Evolutionary conservation across 2,329 filamentous ascomycete genomes (phyloP).

Genomic region (Colletotrichum graminicola): DNA sequence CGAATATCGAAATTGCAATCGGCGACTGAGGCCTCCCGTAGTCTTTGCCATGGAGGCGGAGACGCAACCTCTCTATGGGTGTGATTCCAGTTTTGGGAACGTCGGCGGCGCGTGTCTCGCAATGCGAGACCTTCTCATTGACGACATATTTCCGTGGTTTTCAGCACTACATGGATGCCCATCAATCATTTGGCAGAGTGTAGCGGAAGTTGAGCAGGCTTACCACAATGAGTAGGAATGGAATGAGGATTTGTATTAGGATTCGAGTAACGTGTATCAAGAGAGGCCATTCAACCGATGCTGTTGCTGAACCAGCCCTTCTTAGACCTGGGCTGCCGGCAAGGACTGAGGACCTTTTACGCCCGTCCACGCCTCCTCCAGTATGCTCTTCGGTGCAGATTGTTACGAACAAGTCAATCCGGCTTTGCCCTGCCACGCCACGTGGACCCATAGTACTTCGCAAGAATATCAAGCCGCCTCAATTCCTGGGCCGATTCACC

Average conservation of each 20-base stretch:
- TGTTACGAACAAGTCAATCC: neutral
- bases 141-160: neutral
- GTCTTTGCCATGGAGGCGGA: neutral
- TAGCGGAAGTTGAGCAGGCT: neutral
- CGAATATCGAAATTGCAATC: slow-evolving; percentile 26
- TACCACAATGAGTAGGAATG: neutral
- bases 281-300: neutral
- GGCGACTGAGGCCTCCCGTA: neutral
- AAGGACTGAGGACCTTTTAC: neutral
- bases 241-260: slow-evolving; percentile 7
- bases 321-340: neutral
- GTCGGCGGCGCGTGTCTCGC: slow-evolving; percentile 5
- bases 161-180: neutral
- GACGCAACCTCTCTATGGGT: neutral
- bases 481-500: neutral
- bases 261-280: neutral
- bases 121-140: neutral
- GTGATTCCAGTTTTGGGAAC: slow-evolving; percentile 12
- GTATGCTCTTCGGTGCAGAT: neutral
- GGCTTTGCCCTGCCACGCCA: neutral
- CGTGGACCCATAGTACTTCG: neutral
- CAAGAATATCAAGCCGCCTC: neutral
- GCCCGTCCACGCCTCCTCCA: neutral
- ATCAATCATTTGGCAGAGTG: neutral
- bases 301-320: neutral